Base-by-base conservation (phyloP, 768 basidiomycete species). In the Suillus fuscotomentosus region DNA sequence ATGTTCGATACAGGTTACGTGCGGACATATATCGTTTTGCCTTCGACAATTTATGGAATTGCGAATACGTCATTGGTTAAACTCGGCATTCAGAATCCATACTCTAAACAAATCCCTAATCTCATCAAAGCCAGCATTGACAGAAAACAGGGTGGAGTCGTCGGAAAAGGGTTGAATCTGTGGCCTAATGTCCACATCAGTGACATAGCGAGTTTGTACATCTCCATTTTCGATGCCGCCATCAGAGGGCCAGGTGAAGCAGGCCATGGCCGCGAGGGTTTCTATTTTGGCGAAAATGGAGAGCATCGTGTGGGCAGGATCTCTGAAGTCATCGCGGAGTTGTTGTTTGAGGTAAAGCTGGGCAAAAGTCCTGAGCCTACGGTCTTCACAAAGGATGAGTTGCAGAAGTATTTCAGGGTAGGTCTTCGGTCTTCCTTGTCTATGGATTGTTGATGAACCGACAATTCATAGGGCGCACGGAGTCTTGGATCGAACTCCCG, bases 151-250 rank as follows among this genome's bases (percentile, higher is more conserved):
- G 86, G 79, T 0, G 86, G 86, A 15, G 75, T 86, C 68, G 76
- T 89, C 4, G 87, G 88, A 0, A 68, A 79, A 48, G 89, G 89
- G 1, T 75, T 79, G 69, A 87, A 88, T 61, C 51, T 85, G 7
- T 90, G 87, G 88, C 81, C 83, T 0, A 86, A 85, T 65, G 83
- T 88, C 22, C 80, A 87, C 64, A 80, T 88, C 60, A 74, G 82
- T 51, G 86, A 88, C 42, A 75, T 54, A 74, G 77, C 6, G 70
- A 80, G 42, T 43, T 74, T 88, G 15, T 88, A 82, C 68, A 71
- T 78, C 63, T 63, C 73, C 0, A 67, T 86, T 1, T 82, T 82
- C 62, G 78, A 84, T 61, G 73, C 78, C 1, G 69, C 70, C 2
- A 60, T 67, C 22, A 68, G 74, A 1, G 66, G 66, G 1, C 27